Conservation (phyloP, 352 stramenopile species). For the Phytophthora idaei region DNA sequence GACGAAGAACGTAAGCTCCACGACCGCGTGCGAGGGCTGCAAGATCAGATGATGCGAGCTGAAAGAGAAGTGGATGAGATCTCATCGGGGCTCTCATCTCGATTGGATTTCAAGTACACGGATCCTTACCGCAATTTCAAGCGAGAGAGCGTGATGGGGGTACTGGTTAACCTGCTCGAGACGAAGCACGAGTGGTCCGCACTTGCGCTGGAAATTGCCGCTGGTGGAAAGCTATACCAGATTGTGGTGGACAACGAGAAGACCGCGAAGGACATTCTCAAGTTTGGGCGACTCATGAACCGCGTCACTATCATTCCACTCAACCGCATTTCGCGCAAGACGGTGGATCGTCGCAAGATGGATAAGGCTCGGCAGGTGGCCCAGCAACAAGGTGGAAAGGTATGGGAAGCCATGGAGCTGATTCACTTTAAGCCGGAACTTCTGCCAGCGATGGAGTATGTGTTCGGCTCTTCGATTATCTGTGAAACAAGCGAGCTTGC, state of each 20-base stretch:
- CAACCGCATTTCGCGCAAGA: conserved; percentile 94
- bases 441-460: conserved; percentile 96
- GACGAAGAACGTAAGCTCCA: conserved; percentile 74
- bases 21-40: conserved; percentile 59
- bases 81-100: conserved; percentile 93
- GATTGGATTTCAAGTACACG: conserved; percentile 96
- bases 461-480: conserved; percentile 98
- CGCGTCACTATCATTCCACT: conserved; percentile 99
- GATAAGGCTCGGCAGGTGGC: conserved; percentile 87
- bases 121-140: conserved; percentile 96
- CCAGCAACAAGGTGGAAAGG: conserved; percentile 87
- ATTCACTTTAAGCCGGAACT: conserved; percentile 97
- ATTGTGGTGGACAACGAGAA: conserved; percentile 99
- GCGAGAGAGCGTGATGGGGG: conserved; percentile 95
- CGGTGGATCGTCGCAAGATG: conserved; percentile 76
- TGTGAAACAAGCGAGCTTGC: conserved; percentile 95
- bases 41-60: conserved; percentile 67
- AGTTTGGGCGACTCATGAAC: conserved; percentile 95
- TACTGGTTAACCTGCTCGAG: conserved; percentile 96
- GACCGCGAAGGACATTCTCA: conserved; percentile 97
- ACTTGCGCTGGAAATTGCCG: conserved; percentile 97
- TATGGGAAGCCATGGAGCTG: conserved; percentile 95
- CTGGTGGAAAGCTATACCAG: conserved; percentile 98
- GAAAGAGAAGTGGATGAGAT: conserved; percentile 93
- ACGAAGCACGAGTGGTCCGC: conserved; percentile 94